phyloP scores from a whole-genome alignment of 2,329 filamentous ascomycete species.

The Aspergillus spinulosporus region DNA sequence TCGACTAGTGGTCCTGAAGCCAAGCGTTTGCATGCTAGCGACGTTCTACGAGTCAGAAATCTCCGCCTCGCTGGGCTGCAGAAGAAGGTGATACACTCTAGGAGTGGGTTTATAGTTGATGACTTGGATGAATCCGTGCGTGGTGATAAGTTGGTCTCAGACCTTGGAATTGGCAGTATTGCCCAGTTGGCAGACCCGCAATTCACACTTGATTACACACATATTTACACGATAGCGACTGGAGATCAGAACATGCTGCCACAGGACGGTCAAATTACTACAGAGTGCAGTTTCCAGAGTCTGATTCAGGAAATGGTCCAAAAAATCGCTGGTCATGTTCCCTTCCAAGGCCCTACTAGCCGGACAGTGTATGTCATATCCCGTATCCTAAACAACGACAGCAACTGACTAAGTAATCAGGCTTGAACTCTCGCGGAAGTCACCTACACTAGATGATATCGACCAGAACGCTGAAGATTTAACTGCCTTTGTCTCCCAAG shows the following conservation, averaged over 20 bases:
- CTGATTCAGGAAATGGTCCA: conserved; percentile 25
- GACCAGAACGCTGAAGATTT: conserved; percentile 37
- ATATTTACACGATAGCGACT: conserved; percentile 30
- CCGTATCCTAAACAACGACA: background rate
- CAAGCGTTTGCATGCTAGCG: conserved; percentile 19
- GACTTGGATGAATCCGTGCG: conserved; percentile 36
- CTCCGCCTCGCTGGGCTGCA: conserved; percentile 19
- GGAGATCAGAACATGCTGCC: conserved; percentile 13
- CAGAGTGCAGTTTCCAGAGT: conserved; percentile 24
- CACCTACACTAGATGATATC: conserved; percentile 36
- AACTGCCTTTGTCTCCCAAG: conserved; percentile 27
- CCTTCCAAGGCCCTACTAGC: conserved; percentile 13
- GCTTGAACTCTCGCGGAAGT: conserved; percentile 33
- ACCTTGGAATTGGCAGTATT: conserved; percentile 15
- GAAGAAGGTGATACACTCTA: conserved; percentile 13
- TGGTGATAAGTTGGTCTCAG: conserved; percentile 1
- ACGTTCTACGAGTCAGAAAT: conserved; percentile 27
- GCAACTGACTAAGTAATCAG: conserved; percentile 19
- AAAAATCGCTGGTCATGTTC: conserved; percentile 8
- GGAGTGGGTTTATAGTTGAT: conserved; percentile 40
- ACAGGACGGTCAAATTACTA: background rate
- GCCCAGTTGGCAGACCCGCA: conserved; percentile 22
- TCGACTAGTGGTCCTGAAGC: conserved; percentile 11
- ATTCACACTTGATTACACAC: conserved; percentile 33
- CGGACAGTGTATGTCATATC: conserved; percentile 34